Conservation (phyloP, 441 rosid genomes). For the Omphalea diandra region DNA sequence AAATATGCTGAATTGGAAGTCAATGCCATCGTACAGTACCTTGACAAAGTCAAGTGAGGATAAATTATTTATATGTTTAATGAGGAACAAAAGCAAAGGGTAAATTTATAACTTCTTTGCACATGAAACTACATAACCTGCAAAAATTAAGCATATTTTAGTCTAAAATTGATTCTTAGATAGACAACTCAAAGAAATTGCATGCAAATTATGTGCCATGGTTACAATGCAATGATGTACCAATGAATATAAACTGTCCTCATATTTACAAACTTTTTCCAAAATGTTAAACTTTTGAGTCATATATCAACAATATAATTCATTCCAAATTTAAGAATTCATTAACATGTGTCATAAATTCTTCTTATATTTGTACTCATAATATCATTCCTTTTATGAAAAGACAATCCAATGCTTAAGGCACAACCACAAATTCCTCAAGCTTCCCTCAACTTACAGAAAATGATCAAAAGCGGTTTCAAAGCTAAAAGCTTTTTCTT, state of each 20-base stretch:
- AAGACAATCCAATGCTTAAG: not conserved
- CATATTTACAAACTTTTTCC: not conserved
- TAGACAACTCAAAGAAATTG: not conserved
- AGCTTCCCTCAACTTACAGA: not conserved
- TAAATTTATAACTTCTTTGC: not conserved
- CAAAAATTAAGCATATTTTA: not conserved
- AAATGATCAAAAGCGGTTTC: not conserved
- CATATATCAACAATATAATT: not conserved
- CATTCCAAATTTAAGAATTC: not conserved
- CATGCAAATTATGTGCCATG: not conserved
- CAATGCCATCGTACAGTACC: not conserved
- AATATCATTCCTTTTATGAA: not conserved
- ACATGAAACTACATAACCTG: not conserved
- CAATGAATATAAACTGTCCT: not conserved
- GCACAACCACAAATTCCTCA: not conserved
- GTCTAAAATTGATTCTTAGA: not conserved
- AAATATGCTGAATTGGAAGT: not conserved
- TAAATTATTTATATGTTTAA: not conserved
- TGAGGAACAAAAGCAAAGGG: not conserved
- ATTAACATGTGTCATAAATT: not conserved
- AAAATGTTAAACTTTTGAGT: not conserved
- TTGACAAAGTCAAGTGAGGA: not conserved
- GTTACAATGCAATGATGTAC: not conserved
- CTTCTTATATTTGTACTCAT: not conserved
- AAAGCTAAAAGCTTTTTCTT: not conserved